A percentile compares a stretch with the other conserved stretches of the same genome.
Conservation (phyloP, 2,329 filamentous ascomycete genomes). For the Ophiosphaerella herpotricha region DNA sequence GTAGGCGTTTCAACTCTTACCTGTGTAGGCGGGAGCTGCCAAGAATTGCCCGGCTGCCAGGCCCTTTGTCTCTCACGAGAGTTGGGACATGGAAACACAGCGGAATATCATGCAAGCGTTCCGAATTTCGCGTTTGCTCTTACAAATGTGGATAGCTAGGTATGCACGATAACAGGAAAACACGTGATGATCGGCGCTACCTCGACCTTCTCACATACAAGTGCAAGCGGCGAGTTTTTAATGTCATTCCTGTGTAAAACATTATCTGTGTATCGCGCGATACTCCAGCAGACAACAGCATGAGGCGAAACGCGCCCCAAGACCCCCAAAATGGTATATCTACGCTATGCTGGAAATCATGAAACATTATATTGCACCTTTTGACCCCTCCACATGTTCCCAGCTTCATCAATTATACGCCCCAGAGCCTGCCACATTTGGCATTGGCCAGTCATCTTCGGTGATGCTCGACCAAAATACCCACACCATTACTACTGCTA, state of each 20-base stretch:
- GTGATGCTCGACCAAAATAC: conserved; percentile 99
- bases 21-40: conserved; percentile 4
- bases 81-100: no score
- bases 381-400: conserved; percentile 21
- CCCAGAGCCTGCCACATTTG: conserved; percentile 46
- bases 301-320: conserved; percentile 33
- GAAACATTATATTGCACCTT: conserved; percentile 40
- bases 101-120: conserved; percentile 4
- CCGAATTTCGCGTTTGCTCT: conserved; percentile 10
- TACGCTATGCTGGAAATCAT: conserved; percentile 47
- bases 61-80: no score
- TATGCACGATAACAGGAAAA: conserved; percentile 7
- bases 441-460: conserved; percentile 92
- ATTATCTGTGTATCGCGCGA: conserved; percentile 42
- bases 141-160: background rate
- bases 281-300: conserved; percentile 34
- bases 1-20: background rate
- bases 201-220: conserved; percentile 24
- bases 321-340: conserved; percentile 41
- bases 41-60: background rate
- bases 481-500: conserved; percentile 84
- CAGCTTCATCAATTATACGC: conserved; percentile 42
- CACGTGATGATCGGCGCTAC: conserved; percentile 29
- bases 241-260: conserved; percentile 25
- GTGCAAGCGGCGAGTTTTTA: conserved; percentile 1